Evolutionary conservation across 192 early-diverging fungal genomes (phyloP).

Genomic region (Funneliformis geosporum): DNA sequence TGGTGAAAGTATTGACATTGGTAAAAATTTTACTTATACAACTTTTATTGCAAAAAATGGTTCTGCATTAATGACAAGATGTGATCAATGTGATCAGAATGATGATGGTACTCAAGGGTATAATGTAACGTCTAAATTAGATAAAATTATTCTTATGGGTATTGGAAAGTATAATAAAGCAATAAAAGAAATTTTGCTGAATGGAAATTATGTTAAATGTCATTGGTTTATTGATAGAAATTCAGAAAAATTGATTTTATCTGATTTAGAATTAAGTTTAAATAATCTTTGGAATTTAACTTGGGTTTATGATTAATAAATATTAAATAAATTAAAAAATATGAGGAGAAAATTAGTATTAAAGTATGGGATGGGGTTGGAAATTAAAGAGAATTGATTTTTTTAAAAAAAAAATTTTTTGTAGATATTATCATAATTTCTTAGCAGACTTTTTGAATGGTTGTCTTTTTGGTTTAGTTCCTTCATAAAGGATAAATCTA

Average conservation of each 20-base stretch:
- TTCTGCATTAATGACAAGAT: background rate
- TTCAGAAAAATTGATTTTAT: background rate
- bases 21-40: conserved; percentile 4
- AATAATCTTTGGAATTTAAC: background rate
- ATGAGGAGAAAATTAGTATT: too few relatives aligned
- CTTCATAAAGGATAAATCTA: too few relatives aligned
- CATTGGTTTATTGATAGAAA: background rate
- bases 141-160: conserved; percentile 15
- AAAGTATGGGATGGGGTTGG: too few relatives aligned
- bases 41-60: background rate
- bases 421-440: too few relatives aligned
- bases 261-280: background rate
- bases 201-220: background rate
- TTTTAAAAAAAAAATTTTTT: too few relatives aligned
- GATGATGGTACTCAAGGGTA: background rate
- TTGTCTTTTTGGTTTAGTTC: too few relatives aligned
- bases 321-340: too few relatives aligned
- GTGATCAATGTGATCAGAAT: background rate
- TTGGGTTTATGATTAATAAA: background rate
- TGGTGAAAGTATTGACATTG: conserved; percentile 39
- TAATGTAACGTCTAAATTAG: background rate
- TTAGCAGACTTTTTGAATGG: too few relatives aligned
- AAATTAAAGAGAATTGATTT: too few relatives aligned
- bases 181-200: background rate
- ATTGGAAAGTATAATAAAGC: background rate